These are phyloP conservation scores for Populus tomentosa DNA, from an alignment of 441 rosid species.

Conservation along the genomic window DNA sequence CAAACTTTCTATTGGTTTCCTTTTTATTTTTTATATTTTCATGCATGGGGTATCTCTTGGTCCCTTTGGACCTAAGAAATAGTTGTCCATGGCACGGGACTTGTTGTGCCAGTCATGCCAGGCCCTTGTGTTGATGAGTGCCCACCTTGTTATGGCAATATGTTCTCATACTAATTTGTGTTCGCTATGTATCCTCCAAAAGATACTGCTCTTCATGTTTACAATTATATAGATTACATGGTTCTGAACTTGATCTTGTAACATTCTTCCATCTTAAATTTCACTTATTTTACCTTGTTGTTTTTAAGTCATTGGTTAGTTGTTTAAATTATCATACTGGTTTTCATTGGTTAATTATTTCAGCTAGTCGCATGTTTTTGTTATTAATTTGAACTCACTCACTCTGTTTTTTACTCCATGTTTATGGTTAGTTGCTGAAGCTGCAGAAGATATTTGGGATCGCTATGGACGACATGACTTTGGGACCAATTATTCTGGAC, in stretches of 20 bases:
- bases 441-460: too few species aligned
- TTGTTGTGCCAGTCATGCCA: background rate
- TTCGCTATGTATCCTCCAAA: background rate
- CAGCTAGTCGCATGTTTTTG: constrained; percentile 1
- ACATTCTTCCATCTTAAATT: background rate
- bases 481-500: too few species aligned
- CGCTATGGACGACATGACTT: too few species aligned
- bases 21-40: too few species aligned
- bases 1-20: too few species aligned
- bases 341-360: constrained; percentile 10
- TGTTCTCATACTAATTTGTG: too few species aligned
- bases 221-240: background rate
- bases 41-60: too few species aligned
- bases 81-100: background rate
- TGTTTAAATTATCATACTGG: background rate
- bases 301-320: too few species aligned
- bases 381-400: background rate
- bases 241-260: background rate
- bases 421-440: too few species aligned
- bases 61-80: background rate
- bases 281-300: too few species aligned
- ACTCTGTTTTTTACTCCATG: constrained; percentile 3
- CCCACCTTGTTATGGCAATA: too few species aligned
- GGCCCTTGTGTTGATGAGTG: background rate
- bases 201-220: background rate